phyloP scores from a whole-genome alignment of 768 basidiomycete species.

The Pleurotus salmoneostramineus region DNA sequence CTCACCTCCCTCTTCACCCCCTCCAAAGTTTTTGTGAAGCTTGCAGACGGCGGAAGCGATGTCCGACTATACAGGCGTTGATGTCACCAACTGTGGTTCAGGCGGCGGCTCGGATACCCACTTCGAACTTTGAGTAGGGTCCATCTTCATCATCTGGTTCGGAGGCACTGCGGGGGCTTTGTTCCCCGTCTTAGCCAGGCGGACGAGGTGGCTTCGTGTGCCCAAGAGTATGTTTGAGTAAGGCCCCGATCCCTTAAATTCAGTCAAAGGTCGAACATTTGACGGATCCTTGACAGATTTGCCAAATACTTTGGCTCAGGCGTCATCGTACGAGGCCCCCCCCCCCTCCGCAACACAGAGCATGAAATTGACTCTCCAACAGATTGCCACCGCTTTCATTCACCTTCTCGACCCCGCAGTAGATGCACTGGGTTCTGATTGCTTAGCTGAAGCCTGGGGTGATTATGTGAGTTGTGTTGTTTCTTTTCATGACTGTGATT shows the following conservation, averaged over 20 bases:
- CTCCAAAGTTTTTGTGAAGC: neutral
- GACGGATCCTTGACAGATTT: conserved; percentile 42
- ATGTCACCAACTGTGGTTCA: conserved; percentile 38
- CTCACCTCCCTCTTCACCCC: neutral
- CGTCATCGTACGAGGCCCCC: conserved; percentile 57
- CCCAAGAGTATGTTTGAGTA: conserved; percentile 70
- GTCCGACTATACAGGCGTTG: neutral
- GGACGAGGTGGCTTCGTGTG: conserved; percentile 47
- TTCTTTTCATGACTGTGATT: neutral
- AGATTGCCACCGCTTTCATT: conserved; percentile 91
- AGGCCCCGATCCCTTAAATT: conserved; percentile 17
- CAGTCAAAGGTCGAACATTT: neutral
- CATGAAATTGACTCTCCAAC: neutral
- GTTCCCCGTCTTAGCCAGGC: conserved; percentile 66
- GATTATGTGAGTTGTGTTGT: conserved; percentile 55
- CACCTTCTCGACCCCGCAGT: conserved; percentile 78
- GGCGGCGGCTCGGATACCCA: conserved; percentile 49
- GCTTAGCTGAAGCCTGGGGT: conserved; percentile 67
- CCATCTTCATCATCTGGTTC: conserved; percentile 70
- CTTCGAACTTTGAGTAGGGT: conserved; percentile 57
- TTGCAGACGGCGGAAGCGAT: neutral
- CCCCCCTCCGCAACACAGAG: neutral
- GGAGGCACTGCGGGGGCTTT: conserved; percentile 58
- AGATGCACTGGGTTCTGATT: conserved; percentile 64
- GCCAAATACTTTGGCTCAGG: conserved; percentile 92